Evolutionary conservation across 1,284 basidiomycete genomes (phyloP).

Genomic region (Irpex sp.): DNA sequence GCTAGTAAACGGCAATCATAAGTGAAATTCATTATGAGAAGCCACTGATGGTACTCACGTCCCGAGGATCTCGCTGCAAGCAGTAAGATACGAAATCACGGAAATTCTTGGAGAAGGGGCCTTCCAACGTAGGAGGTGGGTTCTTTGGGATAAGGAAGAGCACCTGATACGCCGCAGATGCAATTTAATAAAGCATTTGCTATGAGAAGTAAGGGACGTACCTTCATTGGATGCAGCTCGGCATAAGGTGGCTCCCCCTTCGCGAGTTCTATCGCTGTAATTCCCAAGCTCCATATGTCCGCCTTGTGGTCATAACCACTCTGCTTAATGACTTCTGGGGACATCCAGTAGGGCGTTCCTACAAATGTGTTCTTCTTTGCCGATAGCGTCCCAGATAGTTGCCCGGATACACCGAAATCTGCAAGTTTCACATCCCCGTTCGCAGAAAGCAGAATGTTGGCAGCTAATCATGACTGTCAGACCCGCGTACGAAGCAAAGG

Average conservation of each 20-base stretch:
- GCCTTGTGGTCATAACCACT: conserved; percentile 99
- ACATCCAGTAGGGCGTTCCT: conserved; percentile 99
- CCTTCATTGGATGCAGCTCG: conserved; percentile 98
- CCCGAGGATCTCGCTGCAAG: conserved; percentile 89
- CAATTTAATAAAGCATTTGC: not conserved
- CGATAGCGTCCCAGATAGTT: conserved; percentile 90
- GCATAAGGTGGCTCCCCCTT: conserved; percentile 98
- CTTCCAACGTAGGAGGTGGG: conserved; percentile 86
- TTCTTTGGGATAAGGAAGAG: conserved; percentile 99
- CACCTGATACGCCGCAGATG: conserved; percentile 48
- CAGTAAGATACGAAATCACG: conserved; percentile 93
- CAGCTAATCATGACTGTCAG: conserved; percentile 48
- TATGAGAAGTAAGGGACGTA: conserved; percentile 24
- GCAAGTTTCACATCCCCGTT: conserved; percentile 98
- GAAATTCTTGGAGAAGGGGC: conserved; percentile 88
- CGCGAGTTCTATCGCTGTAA: conserved; percentile 96
- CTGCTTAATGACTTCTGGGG: conserved; percentile 99
- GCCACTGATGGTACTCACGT: conserved; percentile 47
- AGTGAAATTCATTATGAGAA: not conserved
- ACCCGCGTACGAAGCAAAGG: not conserved
- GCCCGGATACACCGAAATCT: conserved; percentile 99
- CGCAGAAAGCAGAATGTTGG: conserved; percentile 92
- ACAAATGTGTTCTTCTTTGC: conserved; percentile 99
- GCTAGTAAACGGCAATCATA: conserved; percentile 40
- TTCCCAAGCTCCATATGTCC: conserved; percentile 96